A percentile compares a stretch with the other conserved stretches of the same genome.
Conservation (phyloP, 73 alveolate genomes). For the Blepharisma stoltei region DNA sequence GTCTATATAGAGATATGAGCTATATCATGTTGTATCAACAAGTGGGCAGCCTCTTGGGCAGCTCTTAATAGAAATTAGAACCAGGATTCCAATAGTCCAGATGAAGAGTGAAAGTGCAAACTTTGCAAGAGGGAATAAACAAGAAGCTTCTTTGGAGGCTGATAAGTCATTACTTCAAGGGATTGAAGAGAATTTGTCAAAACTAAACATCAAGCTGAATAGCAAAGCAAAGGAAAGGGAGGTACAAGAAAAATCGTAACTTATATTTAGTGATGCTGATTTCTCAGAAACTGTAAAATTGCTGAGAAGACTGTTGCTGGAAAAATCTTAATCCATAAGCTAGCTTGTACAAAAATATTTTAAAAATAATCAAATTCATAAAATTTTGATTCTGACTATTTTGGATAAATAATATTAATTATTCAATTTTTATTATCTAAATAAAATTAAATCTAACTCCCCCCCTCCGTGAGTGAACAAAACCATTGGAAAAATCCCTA, state of each 20-base stretch:
- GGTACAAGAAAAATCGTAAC: neutral
- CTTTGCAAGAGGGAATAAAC: neutral
- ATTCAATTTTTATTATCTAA: too few relatives aligned
- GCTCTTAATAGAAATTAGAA: neutral
- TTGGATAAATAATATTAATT: too few relatives aligned
- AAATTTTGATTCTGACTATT: too few relatives aligned
- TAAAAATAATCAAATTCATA: too few relatives aligned
- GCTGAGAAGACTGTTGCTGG: neutral
- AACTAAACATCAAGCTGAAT: neutral
- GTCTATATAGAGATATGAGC: too few relatives aligned
- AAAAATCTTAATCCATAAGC: neutral
- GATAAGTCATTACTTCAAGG: neutral
- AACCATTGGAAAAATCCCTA: too few relatives aligned
- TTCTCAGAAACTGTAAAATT: conserved; percentile 18
- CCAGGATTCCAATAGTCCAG: neutral
- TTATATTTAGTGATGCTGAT: neutral
- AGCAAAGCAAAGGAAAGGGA: neutral
- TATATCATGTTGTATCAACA: neutral
- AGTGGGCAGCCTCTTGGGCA: conserved; percentile 15
- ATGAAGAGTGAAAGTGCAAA: neutral
- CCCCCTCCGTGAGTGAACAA: too few relatives aligned
- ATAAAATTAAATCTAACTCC: too few relatives aligned
- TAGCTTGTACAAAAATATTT: too few relatives aligned
- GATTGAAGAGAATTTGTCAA: neutral
- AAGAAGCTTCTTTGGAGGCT: neutral